A percentile compares a stretch with the other conserved stretches of the same genome.
These are phyloP conservation scores for Cutaneotrichosporon cutaneum DNA, from an alignment of 1,284 basidiomycete genomes.

Conservation along the genomic window DNA sequence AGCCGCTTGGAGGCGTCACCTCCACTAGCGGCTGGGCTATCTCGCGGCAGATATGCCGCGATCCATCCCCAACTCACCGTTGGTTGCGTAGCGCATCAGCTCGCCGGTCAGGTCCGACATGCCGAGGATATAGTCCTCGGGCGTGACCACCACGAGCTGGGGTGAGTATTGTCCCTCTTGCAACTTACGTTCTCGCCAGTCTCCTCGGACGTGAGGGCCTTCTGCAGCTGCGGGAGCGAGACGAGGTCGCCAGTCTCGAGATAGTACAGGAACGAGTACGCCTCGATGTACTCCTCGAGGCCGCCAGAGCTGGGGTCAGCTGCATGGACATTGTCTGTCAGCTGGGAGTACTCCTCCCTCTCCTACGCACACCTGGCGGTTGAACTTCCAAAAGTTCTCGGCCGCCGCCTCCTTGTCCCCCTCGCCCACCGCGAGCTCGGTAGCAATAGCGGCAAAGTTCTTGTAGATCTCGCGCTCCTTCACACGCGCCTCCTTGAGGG, in stretches of 20 bases:
- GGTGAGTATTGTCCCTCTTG: background rate
- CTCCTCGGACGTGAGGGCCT: slow-evolving; percentile 58
- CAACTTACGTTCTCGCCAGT: slow-evolving; percentile 15
- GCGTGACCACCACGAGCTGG: slow-evolving; percentile 65
- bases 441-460: slow-evolving; percentile 64
- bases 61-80: slow-evolving; percentile 31
- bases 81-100: slow-evolving; percentile 91
- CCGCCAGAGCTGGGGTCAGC: slow-evolving; percentile 52
- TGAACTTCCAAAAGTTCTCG: slow-evolving; percentile 71
- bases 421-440: slow-evolving; percentile 59
- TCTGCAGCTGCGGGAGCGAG: slow-evolving; percentile 67
- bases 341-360: too few species aligned
- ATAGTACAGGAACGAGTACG: slow-evolving; percentile 83
- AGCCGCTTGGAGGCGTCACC: background rate
- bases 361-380: slow-evolving; percentile 66
- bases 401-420: slow-evolving; percentile 54
- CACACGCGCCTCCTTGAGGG: slow-evolving; percentile 58
- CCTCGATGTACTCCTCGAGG: slow-evolving; percentile 91
- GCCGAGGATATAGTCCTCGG: slow-evolving; percentile 83
- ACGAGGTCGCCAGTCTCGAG: slow-evolving; percentile 72
- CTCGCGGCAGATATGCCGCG: background rate
- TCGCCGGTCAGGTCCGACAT: slow-evolving; percentile 93
- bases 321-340: too few species aligned
- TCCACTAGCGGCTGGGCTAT: background rate
- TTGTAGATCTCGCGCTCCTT: slow-evolving; percentile 71